A percentile compares a stretch with the other conserved stretches of the same genome.
Evolutionary conservation across 371 early-diverging fungal species (phyloP).

Genomic region (Mycotypha africana): DNA sequence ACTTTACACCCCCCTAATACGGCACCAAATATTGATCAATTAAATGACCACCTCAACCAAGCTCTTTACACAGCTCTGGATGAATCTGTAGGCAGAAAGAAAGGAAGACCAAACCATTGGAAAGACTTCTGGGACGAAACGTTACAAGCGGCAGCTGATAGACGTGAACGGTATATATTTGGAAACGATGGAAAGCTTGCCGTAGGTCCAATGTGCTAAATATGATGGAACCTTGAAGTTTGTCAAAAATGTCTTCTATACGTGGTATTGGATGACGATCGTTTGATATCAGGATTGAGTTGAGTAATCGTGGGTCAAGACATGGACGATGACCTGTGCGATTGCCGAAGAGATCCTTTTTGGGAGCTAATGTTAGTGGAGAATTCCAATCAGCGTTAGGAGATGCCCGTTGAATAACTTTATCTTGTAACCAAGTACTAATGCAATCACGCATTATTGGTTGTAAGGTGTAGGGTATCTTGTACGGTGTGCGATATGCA

Average conservation of each 20-base stretch:
- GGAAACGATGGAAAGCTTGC: constrained; percentile 2
- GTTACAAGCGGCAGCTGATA: too few relatives aligned
- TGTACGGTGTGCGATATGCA: constrained; percentile 3
- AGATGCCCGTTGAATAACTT: constrained; percentile 3
- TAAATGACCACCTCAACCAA: too few relatives aligned
- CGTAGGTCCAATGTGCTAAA: constrained; percentile 2
- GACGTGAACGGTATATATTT: too few relatives aligned
- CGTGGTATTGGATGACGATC: constrained; percentile 4
- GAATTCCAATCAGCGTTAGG: constrained; percentile 2
- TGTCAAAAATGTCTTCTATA: constrained; percentile 5
- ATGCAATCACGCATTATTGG: constrained; percentile 3
- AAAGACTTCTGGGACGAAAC: too few relatives aligned
- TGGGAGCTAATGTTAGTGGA: constrained; percentile 4
- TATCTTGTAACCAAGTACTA: constrained; percentile 1
- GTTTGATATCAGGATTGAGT: background rate
- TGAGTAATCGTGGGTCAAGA: constrained; percentile 1
- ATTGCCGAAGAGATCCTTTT: constrained; percentile 6
- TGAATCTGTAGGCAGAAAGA: too few relatives aligned
- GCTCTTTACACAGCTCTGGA: too few relatives aligned
- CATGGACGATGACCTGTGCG: constrained; percentile 1
- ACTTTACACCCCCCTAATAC: too few relatives aligned
- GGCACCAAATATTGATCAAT: too few relatives aligned
- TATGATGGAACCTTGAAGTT: background rate
- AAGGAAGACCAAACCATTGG: too few relatives aligned
- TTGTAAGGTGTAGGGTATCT: constrained; percentile 2